Percentiles rank a stretch among this genome's conserved stretches.
phyloP scores from a whole-genome alignment of 257 asterid genomes.

The Salvia hispanica region DNA sequence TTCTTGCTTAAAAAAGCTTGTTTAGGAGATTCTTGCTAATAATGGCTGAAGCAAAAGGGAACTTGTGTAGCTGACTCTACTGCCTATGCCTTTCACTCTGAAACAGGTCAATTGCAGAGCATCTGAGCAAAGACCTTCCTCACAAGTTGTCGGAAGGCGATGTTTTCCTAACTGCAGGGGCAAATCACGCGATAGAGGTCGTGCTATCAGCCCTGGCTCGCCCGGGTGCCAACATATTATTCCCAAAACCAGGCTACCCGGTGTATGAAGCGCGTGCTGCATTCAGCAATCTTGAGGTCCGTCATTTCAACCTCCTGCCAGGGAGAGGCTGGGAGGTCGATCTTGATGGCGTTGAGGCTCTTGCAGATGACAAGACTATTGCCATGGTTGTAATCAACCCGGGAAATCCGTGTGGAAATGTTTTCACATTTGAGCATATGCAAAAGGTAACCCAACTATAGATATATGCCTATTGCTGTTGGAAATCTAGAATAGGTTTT shows the following conservation, averaged over 20 bases:
- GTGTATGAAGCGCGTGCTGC: conserved; percentile 60
- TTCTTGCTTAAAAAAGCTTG: background rate
- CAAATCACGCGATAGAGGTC: conserved; percentile 66
- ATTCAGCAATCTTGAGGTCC: conserved; percentile 55
- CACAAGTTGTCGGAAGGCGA: conserved; percentile 50
- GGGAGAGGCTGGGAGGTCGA: conserved; percentile 72
- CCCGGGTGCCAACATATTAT: conserved; percentile 63
- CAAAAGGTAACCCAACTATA: conserved; percentile 43
- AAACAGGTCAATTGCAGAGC: conserved; percentile 62
- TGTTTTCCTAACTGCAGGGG: conserved; percentile 60
- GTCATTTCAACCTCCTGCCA: conserved; percentile 64
- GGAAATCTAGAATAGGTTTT: background rate
- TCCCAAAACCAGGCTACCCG: conserved; percentile 73
- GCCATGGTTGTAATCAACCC: conserved; percentile 74
- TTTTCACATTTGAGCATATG: conserved; percentile 55
- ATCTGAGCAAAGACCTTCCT: conserved; percentile 52
- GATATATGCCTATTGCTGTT: background rate
- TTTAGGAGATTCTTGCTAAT: background rate
- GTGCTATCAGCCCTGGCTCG: conserved; percentile 54
- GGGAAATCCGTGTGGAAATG: conserved; percentile 81
- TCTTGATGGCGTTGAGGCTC: conserved; percentile 51
- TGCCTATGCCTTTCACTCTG: background rate
- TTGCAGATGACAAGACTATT: conserved; percentile 68
- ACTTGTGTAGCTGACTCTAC: background rate
- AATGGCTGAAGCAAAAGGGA: background rate